Conservation (phyloP, 495 filamentous ascomycete species). For the Usnea hakonensis region DNA sequence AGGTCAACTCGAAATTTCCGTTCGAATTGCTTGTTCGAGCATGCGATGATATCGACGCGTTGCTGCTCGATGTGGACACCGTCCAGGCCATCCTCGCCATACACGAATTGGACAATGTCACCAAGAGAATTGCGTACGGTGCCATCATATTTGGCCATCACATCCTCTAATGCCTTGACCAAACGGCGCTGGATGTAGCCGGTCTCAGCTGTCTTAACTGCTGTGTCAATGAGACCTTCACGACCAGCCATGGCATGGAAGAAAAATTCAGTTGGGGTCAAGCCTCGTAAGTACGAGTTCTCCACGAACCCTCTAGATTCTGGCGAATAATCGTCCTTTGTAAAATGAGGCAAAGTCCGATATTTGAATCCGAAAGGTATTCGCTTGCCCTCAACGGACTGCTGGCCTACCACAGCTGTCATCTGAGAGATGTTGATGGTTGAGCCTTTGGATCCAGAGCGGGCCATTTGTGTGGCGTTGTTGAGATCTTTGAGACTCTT, state of each 20-base stretch:
- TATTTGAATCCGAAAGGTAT: constrained; percentile 99
- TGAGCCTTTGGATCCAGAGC: constrained; percentile 93
- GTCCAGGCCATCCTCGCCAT: constrained; percentile 95
- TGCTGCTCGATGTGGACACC: constrained; percentile 87
- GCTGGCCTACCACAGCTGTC: constrained; percentile 93
- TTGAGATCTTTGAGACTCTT: constrained; percentile 90
- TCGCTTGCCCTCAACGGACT: constrained; percentile 96
- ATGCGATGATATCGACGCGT: constrained; percentile 72
- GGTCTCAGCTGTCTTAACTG: constrained; percentile 98
- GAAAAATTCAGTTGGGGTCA: constrained; percentile 96
- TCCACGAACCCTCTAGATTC: constrained; percentile 97
- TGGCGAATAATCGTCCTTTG: constrained; percentile 96
- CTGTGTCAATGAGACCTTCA: constrained; percentile 98
- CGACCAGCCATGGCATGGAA: constrained; percentile 99
- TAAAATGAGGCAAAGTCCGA: constrained; percentile 93
- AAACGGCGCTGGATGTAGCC: constrained; percentile 98
- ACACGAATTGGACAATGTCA: constrained; percentile 95
- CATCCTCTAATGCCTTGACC: constrained; percentile 96
- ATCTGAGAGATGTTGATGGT: constrained; percentile 99
- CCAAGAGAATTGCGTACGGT: constrained; percentile 95
- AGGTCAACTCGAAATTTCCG: constrained; percentile 84
- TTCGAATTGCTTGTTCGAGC: constrained; percentile 64
- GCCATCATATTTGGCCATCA: constrained; percentile 95
- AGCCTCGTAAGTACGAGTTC: constrained; percentile 93
- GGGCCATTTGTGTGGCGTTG: constrained; percentile 92